phyloP scores from a whole-genome alignment of 78 protist species.

The Speleostelium caveatum region DNA sequence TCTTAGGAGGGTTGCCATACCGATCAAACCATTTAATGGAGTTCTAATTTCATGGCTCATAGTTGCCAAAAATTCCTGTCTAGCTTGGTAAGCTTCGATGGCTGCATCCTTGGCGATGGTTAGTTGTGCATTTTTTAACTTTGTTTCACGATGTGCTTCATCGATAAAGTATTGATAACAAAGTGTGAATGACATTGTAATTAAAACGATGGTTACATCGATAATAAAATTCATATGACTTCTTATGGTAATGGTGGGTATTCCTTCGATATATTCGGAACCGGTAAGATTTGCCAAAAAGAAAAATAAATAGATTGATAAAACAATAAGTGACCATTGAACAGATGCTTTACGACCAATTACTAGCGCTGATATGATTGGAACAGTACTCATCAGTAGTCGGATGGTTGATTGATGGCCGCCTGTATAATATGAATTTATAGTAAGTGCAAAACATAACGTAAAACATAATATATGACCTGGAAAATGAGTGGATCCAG shows the following conservation, averaged over 20 bases:
- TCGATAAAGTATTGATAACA: constrained; percentile 76
- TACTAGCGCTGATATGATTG: constrained; percentile 54
- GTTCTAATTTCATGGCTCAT: constrained; percentile 82
- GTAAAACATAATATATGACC: constrained; percentile 70
- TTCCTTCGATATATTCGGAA: constrained; percentile 64
- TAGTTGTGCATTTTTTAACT: constrained; percentile 51
- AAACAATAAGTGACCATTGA: constrained; percentile 62
- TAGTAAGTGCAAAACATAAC: constrained; percentile 63
- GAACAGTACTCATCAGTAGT: constrained; percentile 42
- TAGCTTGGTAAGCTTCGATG: constrained; percentile 65
- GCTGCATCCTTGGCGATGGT: constrained; percentile 75
- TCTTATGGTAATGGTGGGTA: constrained; percentile 64
- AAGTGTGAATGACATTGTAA: constrained; percentile 51
- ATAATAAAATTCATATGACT: constrained; percentile 76
- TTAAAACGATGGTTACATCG: constrained; percentile 58
- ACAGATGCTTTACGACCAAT: constrained; percentile 65
- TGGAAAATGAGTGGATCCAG: constrained; percentile 70
- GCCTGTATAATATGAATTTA: constrained; percentile 73
- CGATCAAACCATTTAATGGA: constrained; percentile 78
- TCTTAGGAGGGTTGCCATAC: constrained; percentile 59
- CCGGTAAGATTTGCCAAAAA: constrained; percentile 51
- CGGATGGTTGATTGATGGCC: constrained; percentile 66
- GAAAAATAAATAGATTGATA: constrained; percentile 25
- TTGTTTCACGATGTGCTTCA: constrained; percentile 74
- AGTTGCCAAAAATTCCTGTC: constrained; percentile 74